phyloP scores from a whole-genome alignment of 2,329 filamentous ascomycete genomes.

The Monosporascus sp. region DNA sequence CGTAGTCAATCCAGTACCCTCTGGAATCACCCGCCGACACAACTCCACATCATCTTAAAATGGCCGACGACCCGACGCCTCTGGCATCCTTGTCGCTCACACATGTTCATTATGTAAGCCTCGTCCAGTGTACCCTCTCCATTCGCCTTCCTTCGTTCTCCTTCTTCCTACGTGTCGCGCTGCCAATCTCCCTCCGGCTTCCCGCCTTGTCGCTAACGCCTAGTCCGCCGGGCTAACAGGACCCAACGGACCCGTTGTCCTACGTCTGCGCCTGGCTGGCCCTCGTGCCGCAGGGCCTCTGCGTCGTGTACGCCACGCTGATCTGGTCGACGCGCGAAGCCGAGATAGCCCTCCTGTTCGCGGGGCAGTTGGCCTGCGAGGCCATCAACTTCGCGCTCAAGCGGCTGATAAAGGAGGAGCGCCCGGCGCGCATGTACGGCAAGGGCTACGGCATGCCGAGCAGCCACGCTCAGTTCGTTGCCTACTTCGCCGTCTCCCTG shows the following conservation, averaged over 20 bases:
- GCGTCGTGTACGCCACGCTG: constrained; percentile 83
- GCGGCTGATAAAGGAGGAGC: constrained; percentile 85
- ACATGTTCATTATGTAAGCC: constrained; percentile 89
- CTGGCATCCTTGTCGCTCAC: constrained; percentile 90
- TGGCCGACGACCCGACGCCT: constrained; percentile 44
- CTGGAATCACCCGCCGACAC: background rate
- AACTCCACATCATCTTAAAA: constrained; percentile 11
- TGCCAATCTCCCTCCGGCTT: background rate
- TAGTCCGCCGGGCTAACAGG: constrained; percentile 44
- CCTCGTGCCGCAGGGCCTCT: constrained; percentile 85
- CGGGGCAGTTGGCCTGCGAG: constrained; percentile 87
- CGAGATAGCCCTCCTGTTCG: constrained; percentile 86
- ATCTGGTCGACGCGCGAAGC: constrained; percentile 88
- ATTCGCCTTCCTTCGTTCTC: no score
- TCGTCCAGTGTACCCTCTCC: background rate
- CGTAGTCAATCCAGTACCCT: no score
- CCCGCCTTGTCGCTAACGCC: background rate
- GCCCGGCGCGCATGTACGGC: constrained; percentile 76
- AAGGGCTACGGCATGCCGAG: constrained; percentile 97
- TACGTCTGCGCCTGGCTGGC: constrained; percentile 91
- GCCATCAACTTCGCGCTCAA: constrained; percentile 86
- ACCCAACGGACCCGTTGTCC: constrained; percentile 79
- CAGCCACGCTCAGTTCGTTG: constrained; percentile 91
- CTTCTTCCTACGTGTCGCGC: no score
- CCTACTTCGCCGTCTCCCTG: constrained; percentile 84